Evolutionary conservation across 2,329 filamentous ascomycete species (phyloP).

Genomic region (Albophoma yamanashiensis): DNA sequence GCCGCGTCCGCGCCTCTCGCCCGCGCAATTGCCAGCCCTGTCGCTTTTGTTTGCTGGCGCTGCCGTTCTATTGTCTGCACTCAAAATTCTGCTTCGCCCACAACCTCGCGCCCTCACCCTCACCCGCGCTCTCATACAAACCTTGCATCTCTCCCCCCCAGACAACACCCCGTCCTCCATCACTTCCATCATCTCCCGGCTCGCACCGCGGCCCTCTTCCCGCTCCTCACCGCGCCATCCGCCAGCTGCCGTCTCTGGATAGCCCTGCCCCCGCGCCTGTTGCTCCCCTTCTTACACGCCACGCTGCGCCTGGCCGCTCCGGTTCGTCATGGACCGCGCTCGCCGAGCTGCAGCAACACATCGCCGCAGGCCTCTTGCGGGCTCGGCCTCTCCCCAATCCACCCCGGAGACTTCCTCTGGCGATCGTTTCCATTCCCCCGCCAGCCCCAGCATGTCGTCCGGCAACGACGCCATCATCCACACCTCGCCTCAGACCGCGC

Average conservation of each 20-base stretch:
- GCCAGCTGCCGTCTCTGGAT: not conserved
- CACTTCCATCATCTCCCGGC: not conserved
- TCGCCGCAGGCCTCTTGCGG: constrained; percentile 20
- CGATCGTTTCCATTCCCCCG: constrained; percentile 13
- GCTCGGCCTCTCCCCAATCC: constrained; percentile 23
- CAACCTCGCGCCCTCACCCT: constrained; percentile 3
- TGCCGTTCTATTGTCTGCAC: not conserved
- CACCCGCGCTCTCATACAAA: constrained; percentile 8
- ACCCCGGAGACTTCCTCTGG: constrained; percentile 19
- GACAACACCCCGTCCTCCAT: constrained; percentile 1
- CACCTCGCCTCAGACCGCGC: constrained; percentile 19
- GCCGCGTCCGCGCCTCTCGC: constrained; percentile 3
- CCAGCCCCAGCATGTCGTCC: constrained; percentile 21
- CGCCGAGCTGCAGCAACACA: constrained; percentile 19
- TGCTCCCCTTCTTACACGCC: constrained; percentile 7
- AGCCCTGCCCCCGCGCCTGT: constrained; percentile 6
- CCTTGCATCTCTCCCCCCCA: constrained; percentile 4
- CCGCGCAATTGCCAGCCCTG: constrained; percentile 1
- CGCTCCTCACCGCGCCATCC: not conserved
- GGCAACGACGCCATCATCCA: constrained; percentile 11
- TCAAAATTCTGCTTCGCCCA: not conserved
- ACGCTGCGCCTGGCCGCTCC: constrained; percentile 13
- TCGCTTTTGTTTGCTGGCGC: not conserved
- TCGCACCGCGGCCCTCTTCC: not conserved
- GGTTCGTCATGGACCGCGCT: constrained; percentile 26